Evolutionary conservation across 208 protist genomes (phyloP), one percentile per base, ranked within the genome.

Genomic region (Jaenimonas drosophilae): DNA sequence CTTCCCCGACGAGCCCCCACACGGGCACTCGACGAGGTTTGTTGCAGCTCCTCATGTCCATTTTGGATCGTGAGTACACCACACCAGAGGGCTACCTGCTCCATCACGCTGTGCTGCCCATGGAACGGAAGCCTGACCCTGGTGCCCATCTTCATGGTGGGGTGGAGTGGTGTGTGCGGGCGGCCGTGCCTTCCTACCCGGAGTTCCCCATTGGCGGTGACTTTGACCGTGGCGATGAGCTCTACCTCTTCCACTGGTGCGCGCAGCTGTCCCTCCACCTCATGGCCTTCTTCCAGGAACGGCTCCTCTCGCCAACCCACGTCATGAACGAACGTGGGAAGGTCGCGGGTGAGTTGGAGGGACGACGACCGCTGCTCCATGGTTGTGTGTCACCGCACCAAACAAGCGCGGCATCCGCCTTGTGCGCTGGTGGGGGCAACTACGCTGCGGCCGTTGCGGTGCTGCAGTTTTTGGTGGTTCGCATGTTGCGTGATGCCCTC

Each of bases 181-280:
- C 17, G 2, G n/a, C 23, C 27, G 34, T 70, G 17, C 40, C 53
- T 4, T 54, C 46, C 42, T 70, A 70, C 44, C 64, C 64, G 29
- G 14, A 37, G 20, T 70, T 70, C 25, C 64, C 57, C 17, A 46
- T 61, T 37, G 64, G 57, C 3, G 44, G 58, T 27, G 53, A 36
- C 41, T 71, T 80, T 49, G 63, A 79, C 49, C 63, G 62, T 41
- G 53, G 65, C 17, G 79, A 92, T 36, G 84, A 92, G 53, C 38
- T 78, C 16, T 88, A 83, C 47, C 64, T 89, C 17, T 74, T 89
- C 42, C 84, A 92, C 57, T 89, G 76, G 76, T 80, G 65, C 44
- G 65, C 48, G 33, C 84, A 92, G 51, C 64, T 88, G 5, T 71
- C 77, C 17, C 60, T 92, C 36, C 72, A 92, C 52, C 60, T 81